Base-by-base conservation (phyloP, 495 filamentous ascomycete species). In the Chaetomium cochliodes region DNA sequence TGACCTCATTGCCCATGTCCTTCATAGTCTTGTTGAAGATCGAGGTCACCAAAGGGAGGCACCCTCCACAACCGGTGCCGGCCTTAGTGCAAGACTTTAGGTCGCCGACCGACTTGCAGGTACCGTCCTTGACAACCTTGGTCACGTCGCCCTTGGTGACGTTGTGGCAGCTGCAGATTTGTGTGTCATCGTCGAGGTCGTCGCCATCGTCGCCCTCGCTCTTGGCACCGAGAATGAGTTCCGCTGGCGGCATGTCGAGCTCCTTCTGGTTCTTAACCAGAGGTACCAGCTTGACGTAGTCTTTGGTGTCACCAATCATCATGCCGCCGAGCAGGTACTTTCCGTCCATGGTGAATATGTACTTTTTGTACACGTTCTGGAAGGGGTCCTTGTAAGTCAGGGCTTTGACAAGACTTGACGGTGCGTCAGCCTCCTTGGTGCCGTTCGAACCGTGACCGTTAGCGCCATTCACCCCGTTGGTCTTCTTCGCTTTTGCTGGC, bases 261-360 rank as follows among this genome's bases (percentile, higher is more conserved):
- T 82, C 78, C 73, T 96, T 96, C 69, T 93, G 90, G 63, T 82
- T 86, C 78, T 94, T 98, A 37, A 96, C 93, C 82, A 96, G 88
- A n/a, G 92, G 90, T 8, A 96, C 93, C 47, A 98, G 79, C 71
- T 96, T 96, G 76, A 97, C 84, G 73, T 97, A 98, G 75, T 98
- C 93, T 64, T 85, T 88, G 0, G 92, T 96, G 75, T 98, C 93
- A 42, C 93, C 93, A 63, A 98, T 96, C 90, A 98, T 97, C 93
- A 98, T 98, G 3, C 93, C 93, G 20, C 93, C 93, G 8, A 98
- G 85, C 3, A 98, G 79, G 73, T 92, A 94, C 72, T 96, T 96
- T 25, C 93, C 93, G 72, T 98, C 93, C 72, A 88, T 75, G 2
- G 93, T 96, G 69, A 97, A 97, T 8, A 98, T 77, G 75, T 92